Evolutionary conservation across 2,329 filamentous ascomycete genomes (phyloP).

Genomic region (Aspergillus japonicus): DNA sequence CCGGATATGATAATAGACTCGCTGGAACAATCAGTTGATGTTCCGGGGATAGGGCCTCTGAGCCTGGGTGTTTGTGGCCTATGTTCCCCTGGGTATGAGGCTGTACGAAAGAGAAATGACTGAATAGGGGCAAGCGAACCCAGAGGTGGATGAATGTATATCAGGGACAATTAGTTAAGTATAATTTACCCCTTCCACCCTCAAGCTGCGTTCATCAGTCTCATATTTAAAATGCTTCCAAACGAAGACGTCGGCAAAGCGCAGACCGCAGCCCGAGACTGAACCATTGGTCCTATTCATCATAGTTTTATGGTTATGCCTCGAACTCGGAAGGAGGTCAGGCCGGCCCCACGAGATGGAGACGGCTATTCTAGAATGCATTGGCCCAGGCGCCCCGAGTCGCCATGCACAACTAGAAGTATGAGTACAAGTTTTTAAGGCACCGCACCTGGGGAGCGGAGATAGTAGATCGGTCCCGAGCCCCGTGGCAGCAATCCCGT

Average conservation of each 20-base stretch:
- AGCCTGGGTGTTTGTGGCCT: background rate
- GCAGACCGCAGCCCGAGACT: background rate
- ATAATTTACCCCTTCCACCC: background rate
- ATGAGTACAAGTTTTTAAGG: background rate
- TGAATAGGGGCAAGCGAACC: background rate
- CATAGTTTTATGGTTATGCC: background rate
- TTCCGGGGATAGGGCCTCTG: background rate
- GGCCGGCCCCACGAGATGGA: background rate
- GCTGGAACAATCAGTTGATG: background rate
- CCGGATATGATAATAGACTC: background rate
- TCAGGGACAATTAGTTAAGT: background rate
- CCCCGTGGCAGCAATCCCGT: background rate
- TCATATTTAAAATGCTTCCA: background rate
- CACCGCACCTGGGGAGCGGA: background rate
- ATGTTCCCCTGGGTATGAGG: background rate
- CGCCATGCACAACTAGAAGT: no score
- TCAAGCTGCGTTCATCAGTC: background rate
- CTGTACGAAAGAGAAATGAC: background rate
- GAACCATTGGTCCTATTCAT: background rate
- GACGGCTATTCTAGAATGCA: background rate
- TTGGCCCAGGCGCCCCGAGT: background rate
- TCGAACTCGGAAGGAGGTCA: background rate
- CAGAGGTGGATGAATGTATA: background rate
- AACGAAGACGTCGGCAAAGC: background rate
- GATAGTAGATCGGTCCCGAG: background rate